phyloP scores from a whole-genome alignment of 2,329 filamentous ascomycete species.

The Scedosporium aurantiacum region DNA sequence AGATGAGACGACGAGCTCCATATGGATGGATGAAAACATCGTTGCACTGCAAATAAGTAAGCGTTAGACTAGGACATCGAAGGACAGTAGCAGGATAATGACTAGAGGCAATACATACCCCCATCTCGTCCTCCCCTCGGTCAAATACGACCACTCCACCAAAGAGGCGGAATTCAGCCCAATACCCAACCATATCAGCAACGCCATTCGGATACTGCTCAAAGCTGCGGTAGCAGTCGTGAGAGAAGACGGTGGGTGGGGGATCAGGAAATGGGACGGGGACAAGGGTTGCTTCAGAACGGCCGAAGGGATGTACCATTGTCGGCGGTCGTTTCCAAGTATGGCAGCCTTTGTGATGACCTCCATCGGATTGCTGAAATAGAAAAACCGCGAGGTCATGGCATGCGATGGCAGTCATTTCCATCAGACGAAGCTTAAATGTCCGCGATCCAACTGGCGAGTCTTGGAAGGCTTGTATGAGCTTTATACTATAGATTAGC shows the following conservation, averaged over 20 bases:
- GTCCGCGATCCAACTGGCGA: background rate
- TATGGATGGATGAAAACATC: background rate
- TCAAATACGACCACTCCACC: constrained; percentile 20
- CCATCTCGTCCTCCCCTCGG: constrained; percentile 12
- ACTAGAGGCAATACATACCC: constrained; percentile 7
- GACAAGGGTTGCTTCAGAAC: too few species aligned
- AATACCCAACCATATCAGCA: constrained; percentile 17
- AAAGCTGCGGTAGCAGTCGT: constrained; percentile 10
- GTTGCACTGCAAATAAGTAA: background rate
- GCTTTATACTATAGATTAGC: background rate
- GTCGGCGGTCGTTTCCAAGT: background rate
- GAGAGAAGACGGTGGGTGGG: background rate
- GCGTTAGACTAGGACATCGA: too few species aligned
- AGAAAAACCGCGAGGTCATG: constrained; percentile 1
- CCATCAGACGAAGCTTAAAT: background rate
- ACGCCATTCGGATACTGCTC: constrained; percentile 17
- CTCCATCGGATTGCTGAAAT: background rate
- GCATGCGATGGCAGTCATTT: background rate
- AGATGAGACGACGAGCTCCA: background rate
- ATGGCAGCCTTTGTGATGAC: background rate
- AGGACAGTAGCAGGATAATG: too few species aligned
- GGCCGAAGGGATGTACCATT: background rate
- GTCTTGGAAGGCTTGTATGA: background rate
- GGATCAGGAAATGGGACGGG: background rate
- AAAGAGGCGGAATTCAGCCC: constrained; percentile 18